Percentiles rank a stretch among this genome's conserved stretches.
These are phyloP conservation scores for Monocercomonoides exilis DNA, from an alignment of 78 protist genomes.

Conservation along the genomic window DNA sequence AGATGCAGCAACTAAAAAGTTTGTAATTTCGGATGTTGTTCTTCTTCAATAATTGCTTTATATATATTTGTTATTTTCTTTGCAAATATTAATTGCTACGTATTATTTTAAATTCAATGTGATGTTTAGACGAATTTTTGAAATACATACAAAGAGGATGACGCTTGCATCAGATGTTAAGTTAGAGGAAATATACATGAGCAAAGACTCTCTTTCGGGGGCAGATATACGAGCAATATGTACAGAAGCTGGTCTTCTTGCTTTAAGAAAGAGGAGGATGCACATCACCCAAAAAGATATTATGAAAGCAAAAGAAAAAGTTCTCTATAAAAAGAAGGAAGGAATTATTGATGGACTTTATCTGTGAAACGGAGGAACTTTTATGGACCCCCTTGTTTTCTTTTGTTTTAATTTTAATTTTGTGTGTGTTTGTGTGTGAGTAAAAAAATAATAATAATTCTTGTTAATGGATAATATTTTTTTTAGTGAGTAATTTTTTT, in stretches of 20 bases:
- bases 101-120: neutral
- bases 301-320: constrained; percentile 89
- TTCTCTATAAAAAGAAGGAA: constrained; percentile 85
- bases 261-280: constrained; percentile 96
- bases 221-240: constrained; percentile 98
- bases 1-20: constrained; percentile 73
- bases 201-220: constrained; percentile 95
- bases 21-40: neutral
- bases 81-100: constrained; percentile 15
- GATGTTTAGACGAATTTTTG: neutral
- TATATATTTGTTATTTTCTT: constrained; percentile 71
- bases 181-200: constrained; percentile 84
- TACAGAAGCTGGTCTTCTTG: constrained; percentile 98
- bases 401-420: too few relatives aligned
- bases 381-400: too few relatives aligned
- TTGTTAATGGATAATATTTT: too few relatives aligned
- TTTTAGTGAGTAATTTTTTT: too few relatives aligned
- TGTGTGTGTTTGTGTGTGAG: too few relatives aligned
- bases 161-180: constrained; percentile 89
- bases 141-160: constrained; percentile 60
- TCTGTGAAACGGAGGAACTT: too few relatives aligned
- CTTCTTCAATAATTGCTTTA: neutral
- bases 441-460: too few relatives aligned
- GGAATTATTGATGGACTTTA: constrained; percentile 82
- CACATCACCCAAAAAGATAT: constrained; percentile 89